A percentile compares a stretch with the other conserved stretches of the same genome.
Evolutionary conservation across 352 stramenopile species (phyloP).

Genomic region (Pythium sp.): DNA sequence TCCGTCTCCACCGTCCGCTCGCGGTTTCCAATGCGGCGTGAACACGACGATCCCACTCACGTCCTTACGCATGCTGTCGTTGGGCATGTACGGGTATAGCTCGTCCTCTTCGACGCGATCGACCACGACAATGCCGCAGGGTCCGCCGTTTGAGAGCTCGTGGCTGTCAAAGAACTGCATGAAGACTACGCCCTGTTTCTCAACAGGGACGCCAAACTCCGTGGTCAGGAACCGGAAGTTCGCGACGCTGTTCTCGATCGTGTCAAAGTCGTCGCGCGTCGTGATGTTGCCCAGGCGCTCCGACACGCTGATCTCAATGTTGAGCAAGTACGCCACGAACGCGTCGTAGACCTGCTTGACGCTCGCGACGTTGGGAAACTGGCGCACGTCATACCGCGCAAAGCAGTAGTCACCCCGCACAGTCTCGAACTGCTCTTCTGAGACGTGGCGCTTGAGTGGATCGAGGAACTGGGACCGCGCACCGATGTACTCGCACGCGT

Average conservation of each 20-base stretch:
- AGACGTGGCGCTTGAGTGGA: neutral
- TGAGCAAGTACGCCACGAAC: neutral
- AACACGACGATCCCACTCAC: neutral
- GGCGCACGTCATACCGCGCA: neutral
- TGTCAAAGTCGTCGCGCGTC: neutral
- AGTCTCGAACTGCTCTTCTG: neutral
- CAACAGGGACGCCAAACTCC: neutral
- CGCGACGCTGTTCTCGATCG: neutral
- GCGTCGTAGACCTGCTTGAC: neutral
- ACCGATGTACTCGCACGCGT: neutral
- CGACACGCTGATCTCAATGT: neutral
- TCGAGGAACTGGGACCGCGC: neutral
- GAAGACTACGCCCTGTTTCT: neutral
- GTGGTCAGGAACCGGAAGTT: neutral
- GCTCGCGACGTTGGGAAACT: neutral
- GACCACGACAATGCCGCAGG: neutral
- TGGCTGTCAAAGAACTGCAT: neutral
- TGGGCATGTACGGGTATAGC: neutral
- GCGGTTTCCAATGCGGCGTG: neutral
- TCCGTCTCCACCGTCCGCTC: neutral
- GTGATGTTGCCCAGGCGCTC: neutral
- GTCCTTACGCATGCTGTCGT: neutral
- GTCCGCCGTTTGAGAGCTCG: neutral
- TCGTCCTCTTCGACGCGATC: neutral
- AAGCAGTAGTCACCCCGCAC: neutral